phyloP scores from a whole-genome alignment of 768 basidiomycete genomes.

The Auricularia cornea region DNA sequence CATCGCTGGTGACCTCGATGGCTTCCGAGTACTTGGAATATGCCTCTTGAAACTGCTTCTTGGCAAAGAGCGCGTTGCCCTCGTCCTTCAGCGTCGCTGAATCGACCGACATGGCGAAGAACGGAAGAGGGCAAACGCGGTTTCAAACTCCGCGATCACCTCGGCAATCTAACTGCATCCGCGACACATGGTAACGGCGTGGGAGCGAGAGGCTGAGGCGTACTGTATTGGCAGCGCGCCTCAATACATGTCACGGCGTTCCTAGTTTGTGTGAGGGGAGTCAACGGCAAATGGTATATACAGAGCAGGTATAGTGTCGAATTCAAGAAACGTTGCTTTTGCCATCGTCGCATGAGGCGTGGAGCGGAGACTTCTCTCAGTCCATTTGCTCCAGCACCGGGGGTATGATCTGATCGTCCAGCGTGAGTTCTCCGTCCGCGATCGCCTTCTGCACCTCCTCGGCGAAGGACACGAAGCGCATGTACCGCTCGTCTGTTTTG shows the following conservation, averaged over 20 bases:
- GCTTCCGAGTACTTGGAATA: conserved; percentile 35
- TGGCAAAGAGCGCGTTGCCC: conserved; percentile 32
- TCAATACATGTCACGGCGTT: not conserved
- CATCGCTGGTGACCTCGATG: conserved; percentile 29
- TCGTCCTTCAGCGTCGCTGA: conserved; percentile 27
- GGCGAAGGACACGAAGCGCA: not conserved
- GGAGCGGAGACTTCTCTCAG: not conserved
- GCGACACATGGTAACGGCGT: too few species aligned
- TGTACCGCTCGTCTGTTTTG: not conserved
- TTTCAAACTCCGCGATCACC: not conserved
- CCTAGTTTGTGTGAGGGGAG: too few species aligned
- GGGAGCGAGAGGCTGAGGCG: too few species aligned
- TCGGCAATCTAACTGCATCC: not conserved
- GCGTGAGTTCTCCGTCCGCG: not conserved
- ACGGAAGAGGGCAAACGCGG: not conserved
- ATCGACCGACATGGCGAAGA: not conserved
- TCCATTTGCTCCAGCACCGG: not conserved
- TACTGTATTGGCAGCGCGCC: too few species aligned
- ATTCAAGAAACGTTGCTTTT: too few species aligned
- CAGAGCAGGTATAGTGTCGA: too few species aligned
- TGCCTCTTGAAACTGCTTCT: conserved; percentile 27
- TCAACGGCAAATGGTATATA: too few species aligned
- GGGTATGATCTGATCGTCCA: not conserved
- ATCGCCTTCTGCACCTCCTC: not conserved
- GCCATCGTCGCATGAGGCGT: too few species aligned